These are phyloP conservation scores for Xylaria flabelliformis DNA, from an alignment of 495 filamentous ascomycete species.

Conservation along the genomic window DNA sequence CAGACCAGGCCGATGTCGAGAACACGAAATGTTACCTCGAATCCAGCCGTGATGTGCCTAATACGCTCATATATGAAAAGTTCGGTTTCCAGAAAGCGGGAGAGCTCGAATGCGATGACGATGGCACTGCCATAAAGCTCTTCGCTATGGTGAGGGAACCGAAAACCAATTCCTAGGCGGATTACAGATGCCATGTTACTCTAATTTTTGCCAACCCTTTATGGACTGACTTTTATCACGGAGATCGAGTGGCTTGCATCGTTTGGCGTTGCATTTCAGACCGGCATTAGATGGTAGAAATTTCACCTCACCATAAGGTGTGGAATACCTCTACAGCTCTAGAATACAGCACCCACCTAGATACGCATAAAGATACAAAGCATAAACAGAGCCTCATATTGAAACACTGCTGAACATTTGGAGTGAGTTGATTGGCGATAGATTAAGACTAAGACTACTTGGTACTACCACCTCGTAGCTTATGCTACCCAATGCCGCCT, in stretches of 20 bases:
- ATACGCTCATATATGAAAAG: slow-evolving; percentile 68
- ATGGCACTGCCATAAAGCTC: slow-evolving; percentile 53
- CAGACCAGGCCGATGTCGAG: slow-evolving; percentile 63
- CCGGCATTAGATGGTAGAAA: neutral
- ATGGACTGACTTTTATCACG: neutral
- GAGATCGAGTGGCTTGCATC: neutral
- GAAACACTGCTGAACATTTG: neutral
- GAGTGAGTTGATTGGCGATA: neutral
- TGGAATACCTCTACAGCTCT: neutral
- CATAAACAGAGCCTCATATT: neutral
- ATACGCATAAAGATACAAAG: slow-evolving; percentile 1
- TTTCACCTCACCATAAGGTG: neutral
- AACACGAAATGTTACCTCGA: slow-evolving; percentile 69
- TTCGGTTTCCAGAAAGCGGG: slow-evolving; percentile 67
- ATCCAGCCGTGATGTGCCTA: slow-evolving; percentile 66
- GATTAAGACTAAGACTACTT: neutral
- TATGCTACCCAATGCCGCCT: slow-evolving; percentile 4
- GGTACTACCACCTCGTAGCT: neutral
- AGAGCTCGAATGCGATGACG: slow-evolving; percentile 68
- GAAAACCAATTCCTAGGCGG: slow-evolving; percentile 29
- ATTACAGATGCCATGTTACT: slow-evolving; percentile 12
- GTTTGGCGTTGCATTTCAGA: neutral
- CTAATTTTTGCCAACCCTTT: neutral
- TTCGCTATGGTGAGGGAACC: slow-evolving; percentile 62
- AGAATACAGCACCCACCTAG: neutral